Percentiles rank a stretch among this genome's conserved stretches.
Evolutionary conservation across 129 eudicot species (phyloP).

Genomic region (Oenanthe sinensis): DNA sequence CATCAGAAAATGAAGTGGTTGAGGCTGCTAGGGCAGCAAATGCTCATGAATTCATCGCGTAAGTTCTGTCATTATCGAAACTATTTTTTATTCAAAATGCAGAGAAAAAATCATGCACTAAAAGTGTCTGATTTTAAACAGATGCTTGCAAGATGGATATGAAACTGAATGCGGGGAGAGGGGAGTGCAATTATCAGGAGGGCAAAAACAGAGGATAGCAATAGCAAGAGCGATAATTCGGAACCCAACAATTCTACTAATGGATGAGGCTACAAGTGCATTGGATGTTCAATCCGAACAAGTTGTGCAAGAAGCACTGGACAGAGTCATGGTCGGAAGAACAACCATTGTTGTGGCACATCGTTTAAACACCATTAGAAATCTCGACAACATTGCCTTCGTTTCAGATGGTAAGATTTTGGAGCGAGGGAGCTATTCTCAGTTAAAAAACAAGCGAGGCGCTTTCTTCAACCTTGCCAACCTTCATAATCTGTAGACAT

Average conservation of each 20-base stretch:
- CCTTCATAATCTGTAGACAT: slow-evolving; percentile 41
- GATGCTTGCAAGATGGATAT: slow-evolving; percentile 75
- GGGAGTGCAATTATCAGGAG: slow-evolving; percentile 90
- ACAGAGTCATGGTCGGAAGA: slow-evolving; percentile 79
- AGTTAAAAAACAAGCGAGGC: slow-evolving; percentile 66
- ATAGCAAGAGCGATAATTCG: slow-evolving; percentile 80
- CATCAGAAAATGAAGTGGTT: slow-evolving; percentile 68
- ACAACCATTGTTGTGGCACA: slow-evolving; percentile 91
- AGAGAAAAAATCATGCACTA: not conserved
- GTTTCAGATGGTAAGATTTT: slow-evolving; percentile 75
- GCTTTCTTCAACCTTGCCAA: slow-evolving; percentile 77
- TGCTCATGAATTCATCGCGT: slow-evolving; percentile 92
- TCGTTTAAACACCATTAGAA: slow-evolving; percentile 68
- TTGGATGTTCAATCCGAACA: slow-evolving; percentile 84
- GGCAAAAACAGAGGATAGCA: slow-evolving; percentile 80
- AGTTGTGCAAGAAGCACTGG: slow-evolving; percentile 77
- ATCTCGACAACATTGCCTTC: slow-evolving; percentile 64
- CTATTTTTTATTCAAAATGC: not conserved
- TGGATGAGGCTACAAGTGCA: slow-evolving; percentile 93
- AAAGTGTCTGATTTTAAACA: slow-evolving; percentile 7
- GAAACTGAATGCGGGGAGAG: slow-evolving; percentile 87
- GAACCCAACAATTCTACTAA: slow-evolving; percentile 47
- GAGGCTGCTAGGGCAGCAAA: slow-evolving; percentile 88
- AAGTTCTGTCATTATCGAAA: slow-evolving; percentile 17
- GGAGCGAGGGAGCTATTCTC: slow-evolving; percentile 62